Base-by-base conservation (phyloP, 192 early-diverging fungal genomes). In the Rhizophlyctis rosea region DNA sequence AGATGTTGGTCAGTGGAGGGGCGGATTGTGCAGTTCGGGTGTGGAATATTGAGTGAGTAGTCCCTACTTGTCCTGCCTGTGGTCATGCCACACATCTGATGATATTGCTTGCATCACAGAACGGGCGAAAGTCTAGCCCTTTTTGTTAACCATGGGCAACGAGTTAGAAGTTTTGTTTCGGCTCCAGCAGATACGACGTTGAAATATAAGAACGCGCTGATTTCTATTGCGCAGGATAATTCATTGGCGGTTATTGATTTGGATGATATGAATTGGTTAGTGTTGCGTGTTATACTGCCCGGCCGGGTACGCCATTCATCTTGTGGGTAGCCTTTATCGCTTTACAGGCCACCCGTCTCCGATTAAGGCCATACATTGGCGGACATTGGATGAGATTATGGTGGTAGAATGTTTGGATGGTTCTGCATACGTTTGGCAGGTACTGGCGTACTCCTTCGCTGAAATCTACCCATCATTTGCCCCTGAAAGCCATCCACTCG, bases 361-460 rank as follows among this genome's bases (percentile, higher is more conserved):
- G 2, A 68, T 91, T 24, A 63, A 34, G 4, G 57, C 70, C 0
- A 75, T 93, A 21, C 84, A 90, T 64, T 92, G 87, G 86, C 69
- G 86, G 34, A 72, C 76, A 13, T 30, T 73, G 47, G 88, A 91
- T 50, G 86, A 90, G 54, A 80, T 85, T 30, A 44, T 92, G 23
- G 68, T 88, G 18, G 68, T 90, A 24, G 79, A 78, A 50, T 79
- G 86, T 60, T 61, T 63, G 1, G 88, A 91, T 58, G 86, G 77
- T 7, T 72, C 76, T 1, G 76, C 83, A 16, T 86, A 81, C 61
- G 79, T 91, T 7, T 93, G 91, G 91, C 87, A 92, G 86, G 86
- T 88, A 49, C 27, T 75, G 57, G 14, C 29, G 27, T 32, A 50
- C 32, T 23, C 3, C 31, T 27, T 34, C 77, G 23, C n/a, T 44